These are phyloP conservation scores for Tripterygium wilfordii DNA, from an alignment of 177 flowering plant species.

Conservation along the genomic window DNA sequence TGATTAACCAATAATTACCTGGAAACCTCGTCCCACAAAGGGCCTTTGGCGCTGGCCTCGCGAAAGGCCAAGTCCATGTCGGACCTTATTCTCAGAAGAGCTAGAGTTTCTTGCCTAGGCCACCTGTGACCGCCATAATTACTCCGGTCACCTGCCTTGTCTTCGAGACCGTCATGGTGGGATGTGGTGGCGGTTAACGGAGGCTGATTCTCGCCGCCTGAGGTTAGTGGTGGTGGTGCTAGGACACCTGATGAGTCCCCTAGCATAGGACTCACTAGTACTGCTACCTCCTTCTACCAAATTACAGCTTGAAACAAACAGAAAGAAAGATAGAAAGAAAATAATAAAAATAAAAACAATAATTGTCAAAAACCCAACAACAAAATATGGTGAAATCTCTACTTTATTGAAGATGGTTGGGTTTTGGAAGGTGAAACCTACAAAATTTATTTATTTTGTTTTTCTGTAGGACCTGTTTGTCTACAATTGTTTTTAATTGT, in stretches of 20 bases:
- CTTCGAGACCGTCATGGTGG: no score
- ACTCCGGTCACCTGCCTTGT: constrained; percentile 33
- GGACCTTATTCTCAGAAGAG: constrained; percentile 74
- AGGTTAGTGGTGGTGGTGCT: neutral
- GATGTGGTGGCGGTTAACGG: no score
- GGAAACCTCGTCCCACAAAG: constrained; percentile 87
- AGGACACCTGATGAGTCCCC: constrained; percentile 22
- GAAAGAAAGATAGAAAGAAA: constrained; percentile 3
- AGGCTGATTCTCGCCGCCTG: no score
- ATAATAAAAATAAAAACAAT: constrained; percentile 6
- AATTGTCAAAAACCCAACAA: constrained; percentile 3
- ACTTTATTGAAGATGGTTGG: constrained; percentile 29
- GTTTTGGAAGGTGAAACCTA: no score
- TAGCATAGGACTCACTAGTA: constrained; percentile 20
- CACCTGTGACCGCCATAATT: constrained; percentile 74
- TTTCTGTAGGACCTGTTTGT: constrained; percentile 57
- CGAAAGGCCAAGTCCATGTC: constrained; percentile 80
- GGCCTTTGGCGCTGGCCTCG: constrained; percentile 74
- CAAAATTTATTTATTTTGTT: constrained; percentile 48
- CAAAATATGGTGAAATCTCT: constrained; percentile 26
- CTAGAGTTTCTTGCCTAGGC: constrained; percentile 91
- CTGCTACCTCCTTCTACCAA: constrained; percentile 1
- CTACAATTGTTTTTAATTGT: constrained; percentile 14
- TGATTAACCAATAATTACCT: constrained; percentile 35
- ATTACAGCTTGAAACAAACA: constrained; percentile 17